Evolutionary conservation across 2,329 filamentous ascomycete genomes (phyloP).

Genomic region (Clarireedia hainanense): DNA sequence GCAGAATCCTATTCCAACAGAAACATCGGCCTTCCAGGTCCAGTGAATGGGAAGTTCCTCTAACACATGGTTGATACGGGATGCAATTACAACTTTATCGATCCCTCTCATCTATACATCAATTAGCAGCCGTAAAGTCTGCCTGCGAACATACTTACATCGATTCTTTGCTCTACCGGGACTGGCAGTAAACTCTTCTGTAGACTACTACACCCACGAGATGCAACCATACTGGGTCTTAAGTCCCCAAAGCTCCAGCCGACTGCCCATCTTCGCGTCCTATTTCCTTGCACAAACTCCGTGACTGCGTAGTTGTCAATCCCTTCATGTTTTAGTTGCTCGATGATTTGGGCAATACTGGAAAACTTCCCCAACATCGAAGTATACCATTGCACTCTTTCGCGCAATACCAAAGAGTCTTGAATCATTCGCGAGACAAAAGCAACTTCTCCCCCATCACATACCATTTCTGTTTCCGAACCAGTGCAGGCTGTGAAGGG

Average conservation of each 20-base stretch:
- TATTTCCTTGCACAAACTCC: slow-evolving; percentile 67
- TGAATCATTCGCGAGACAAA: slow-evolving; percentile 66
- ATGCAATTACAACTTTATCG: slow-evolving; percentile 1
- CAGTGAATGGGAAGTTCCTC: slow-evolving; percentile 23
- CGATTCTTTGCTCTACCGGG: slow-evolving; percentile 39
- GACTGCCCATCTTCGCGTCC: slow-evolving; percentile 78
- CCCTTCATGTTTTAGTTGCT: slow-evolving; percentile 46
- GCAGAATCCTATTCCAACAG: slow-evolving; percentile 24
- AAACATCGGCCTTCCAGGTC: slow-evolving; percentile 23
- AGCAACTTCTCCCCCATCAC: slow-evolving; percentile 63
- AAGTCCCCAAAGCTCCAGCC: slow-evolving; percentile 74
- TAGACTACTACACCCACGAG: slow-evolving; percentile 30
- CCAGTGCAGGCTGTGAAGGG: slow-evolving; percentile 73
- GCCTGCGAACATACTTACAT: slow-evolving; percentile 12
- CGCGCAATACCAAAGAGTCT: slow-evolving; percentile 54
- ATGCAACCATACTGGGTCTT: slow-evolving; percentile 48
- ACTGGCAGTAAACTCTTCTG: slow-evolving; percentile 45
- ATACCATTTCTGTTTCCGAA: slow-evolving; percentile 78
- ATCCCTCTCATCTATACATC: background rate
- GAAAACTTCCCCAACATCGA: slow-evolving; percentile 80
- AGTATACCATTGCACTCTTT: slow-evolving; percentile 76
- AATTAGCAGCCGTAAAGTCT: background rate
- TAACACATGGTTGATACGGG: slow-evolving; percentile 25
- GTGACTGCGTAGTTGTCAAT: slow-evolving; percentile 78
- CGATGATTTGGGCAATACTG: slow-evolving; percentile 56